A percentile compares a stretch with the other conserved stretches of the same genome.
Conservation (phyloP, 2,329 filamentous ascomycete species). For the Phoma sp. region DNA sequence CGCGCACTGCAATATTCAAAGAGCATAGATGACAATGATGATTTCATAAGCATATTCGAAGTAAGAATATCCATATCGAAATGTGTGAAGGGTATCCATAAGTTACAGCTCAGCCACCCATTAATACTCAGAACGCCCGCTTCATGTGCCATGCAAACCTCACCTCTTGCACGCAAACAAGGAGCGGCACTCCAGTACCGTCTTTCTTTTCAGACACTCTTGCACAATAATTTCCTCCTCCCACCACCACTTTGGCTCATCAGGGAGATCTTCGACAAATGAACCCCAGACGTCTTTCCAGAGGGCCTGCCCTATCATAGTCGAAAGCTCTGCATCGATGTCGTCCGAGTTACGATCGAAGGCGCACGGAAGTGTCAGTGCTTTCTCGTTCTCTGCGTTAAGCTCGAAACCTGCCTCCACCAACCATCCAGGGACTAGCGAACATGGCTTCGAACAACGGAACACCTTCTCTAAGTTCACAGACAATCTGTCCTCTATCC, state of each 20-base stretch:
- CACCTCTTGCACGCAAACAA: conserved; percentile 44
- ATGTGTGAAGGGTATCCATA: conserved; percentile 16
- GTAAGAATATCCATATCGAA: neutral
- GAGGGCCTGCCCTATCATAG: conserved; percentile 42
- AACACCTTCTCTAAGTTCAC: conserved; percentile 65
- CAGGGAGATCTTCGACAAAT: conserved; percentile 41
- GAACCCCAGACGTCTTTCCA: conserved; percentile 49
- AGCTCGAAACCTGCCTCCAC: conserved; percentile 58
- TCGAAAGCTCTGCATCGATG: conserved; percentile 41
- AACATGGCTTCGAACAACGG: conserved; percentile 65
- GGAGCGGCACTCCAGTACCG: conserved; percentile 46
- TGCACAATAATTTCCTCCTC: conserved; percentile 45
- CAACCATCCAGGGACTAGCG: conserved; percentile 65
- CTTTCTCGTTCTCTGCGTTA: conserved; percentile 27
- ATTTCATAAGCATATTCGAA: neutral
- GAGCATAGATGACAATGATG: neutral
- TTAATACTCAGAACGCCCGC: neutral
- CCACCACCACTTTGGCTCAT: conserved; percentile 48
- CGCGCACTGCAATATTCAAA: neutral
- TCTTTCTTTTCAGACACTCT: conserved; percentile 44
- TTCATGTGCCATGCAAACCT: neutral
- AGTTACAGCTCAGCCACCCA: conserved; percentile 7
- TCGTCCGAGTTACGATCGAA: conserved; percentile 25
- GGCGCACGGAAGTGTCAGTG: conserved; percentile 41
- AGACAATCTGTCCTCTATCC: conserved; percentile 67